These are phyloP conservation scores for Cunninghamia lanceolata DNA, from an alignment of 75 land plant species.

Conservation along the genomic window DNA sequence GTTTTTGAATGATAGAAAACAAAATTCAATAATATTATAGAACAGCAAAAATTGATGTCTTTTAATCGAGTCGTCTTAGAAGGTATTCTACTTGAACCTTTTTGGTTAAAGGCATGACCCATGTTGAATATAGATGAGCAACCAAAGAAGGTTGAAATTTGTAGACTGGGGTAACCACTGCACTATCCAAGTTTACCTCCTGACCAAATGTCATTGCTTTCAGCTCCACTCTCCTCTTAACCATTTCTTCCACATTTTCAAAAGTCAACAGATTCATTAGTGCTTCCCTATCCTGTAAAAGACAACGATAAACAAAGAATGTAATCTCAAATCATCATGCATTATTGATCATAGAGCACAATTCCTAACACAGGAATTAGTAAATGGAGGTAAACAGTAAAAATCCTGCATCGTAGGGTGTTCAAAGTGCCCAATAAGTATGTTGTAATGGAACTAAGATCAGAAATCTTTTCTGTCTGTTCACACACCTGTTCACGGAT, in stretches of 20 bases:
- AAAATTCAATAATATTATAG: neutral
- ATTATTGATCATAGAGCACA: neutral
- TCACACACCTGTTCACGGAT: constrained; percentile 69
- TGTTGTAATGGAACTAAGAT: neutral
- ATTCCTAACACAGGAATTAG: neutral
- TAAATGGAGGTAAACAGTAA: neutral
- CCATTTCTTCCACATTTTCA: constrained; percentile 71
- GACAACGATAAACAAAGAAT: constrained; percentile 1
- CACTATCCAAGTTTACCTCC: constrained; percentile 34
- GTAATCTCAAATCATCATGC: neutral
- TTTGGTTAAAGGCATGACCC: constrained; percentile 98
- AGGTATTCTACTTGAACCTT: constrained; percentile 88
- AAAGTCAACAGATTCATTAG: constrained; percentile 84
- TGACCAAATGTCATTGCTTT: constrained; percentile 81
- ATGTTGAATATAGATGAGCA: constrained; percentile 73
- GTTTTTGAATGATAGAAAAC: neutral
- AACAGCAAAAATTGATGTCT: neutral
- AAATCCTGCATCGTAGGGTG: neutral
- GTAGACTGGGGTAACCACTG: constrained; percentile 27
- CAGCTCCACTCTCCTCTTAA: constrained; percentile 74
- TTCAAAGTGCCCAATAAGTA: neutral
- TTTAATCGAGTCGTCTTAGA: constrained; percentile 74
- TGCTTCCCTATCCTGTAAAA: constrained; percentile 65
- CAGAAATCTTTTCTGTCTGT: neutral
- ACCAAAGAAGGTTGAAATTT: constrained; percentile 78